phyloP scores from a whole-genome alignment of 148 eudicot genomes.

The Chenopodium quinoa region DNA sequence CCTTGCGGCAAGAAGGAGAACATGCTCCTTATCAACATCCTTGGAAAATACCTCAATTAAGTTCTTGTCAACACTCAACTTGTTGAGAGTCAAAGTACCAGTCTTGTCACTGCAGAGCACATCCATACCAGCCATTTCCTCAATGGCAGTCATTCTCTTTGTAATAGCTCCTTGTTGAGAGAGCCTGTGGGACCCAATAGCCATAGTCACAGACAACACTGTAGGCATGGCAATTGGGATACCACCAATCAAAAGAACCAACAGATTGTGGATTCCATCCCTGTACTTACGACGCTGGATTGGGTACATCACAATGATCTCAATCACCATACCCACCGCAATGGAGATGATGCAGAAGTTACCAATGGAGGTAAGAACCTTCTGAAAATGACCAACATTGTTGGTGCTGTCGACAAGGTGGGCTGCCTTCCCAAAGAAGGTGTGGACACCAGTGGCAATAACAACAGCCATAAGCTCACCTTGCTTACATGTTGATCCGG shows the following conservation, averaged over 20 bases:
- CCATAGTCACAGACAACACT: slow-evolving; percentile 94
- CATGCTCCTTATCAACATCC: slow-evolving; percentile 80
- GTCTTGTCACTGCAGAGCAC: slow-evolving; percentile 98
- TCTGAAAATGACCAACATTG: slow-evolving; percentile 96
- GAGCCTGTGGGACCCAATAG: slow-evolving; percentile 94
- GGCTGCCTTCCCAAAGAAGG: slow-evolving; percentile 98
- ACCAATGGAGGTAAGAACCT: slow-evolving; percentile 88
- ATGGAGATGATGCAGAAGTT: slow-evolving; percentile 94
- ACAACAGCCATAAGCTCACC: slow-evolving; percentile 93
- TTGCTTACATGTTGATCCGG: slow-evolving; percentile 96
- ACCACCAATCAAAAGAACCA: slow-evolving; percentile 95
- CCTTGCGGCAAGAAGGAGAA: slow-evolving; percentile 80
- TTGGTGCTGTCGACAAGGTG: slow-evolving; percentile 98
- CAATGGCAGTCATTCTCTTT: slow-evolving; percentile 98
- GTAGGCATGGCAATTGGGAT: slow-evolving; percentile 99
- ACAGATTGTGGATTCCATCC: slow-evolving; percentile 76
- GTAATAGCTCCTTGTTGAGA: slow-evolving; percentile 97
- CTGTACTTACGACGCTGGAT: slow-evolving; percentile 79
- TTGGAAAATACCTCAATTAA: slow-evolving; percentile 81
- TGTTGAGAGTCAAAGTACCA: slow-evolving; percentile 91
- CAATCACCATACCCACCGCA: slow-evolving; percentile 75
- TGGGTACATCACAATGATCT: slow-evolving; percentile 93
- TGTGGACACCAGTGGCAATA: slow-evolving; percentile 96
- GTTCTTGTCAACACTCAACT: slow-evolving; percentile 79
- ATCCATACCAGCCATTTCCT: slow-evolving; percentile 99